Evolutionary conservation across 1,284 basidiomycete genomes (phyloP), one percentile per base, ranked within the genome.

Genomic region (Apiotrichum sp.): DNA sequence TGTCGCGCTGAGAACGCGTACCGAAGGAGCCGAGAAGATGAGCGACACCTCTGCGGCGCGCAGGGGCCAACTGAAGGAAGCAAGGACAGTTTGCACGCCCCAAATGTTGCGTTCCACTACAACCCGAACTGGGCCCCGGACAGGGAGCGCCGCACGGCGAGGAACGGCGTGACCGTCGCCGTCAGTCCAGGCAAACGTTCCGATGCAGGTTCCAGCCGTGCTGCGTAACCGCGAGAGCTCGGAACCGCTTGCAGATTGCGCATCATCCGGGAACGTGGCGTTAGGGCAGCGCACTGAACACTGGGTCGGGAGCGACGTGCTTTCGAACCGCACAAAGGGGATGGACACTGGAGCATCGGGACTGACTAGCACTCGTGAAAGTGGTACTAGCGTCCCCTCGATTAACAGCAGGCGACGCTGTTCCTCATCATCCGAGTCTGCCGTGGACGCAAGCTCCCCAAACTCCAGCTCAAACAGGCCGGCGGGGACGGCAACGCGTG

Each of bases 401-500:
- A 71, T 4, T 6, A 46, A n/a, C 7, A 61, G n/a, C 11, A 54
- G 51, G 10, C 56, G 48, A 35, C 56, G 51, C 4, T 43, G 32
- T 58, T 65, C 65, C 8, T 43, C 32, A 0, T 57, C 47, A 34
- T 16, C 50, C 13, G 39, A 40, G 49, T 42, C 49, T 3, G n/a
- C 22, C 13, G 36, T 11, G 3, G 16, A 7, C 2, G 9, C 11
- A 2, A 13, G 7, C 14, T 38, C 42, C 16, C 50, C 49, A 32
- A 66, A 66, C 43, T 56, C 56, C 52, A 69, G 55, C 47, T 68
- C 66, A 42, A 71, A 71, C 9, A 54, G 44, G 2, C 40, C 47
- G 22, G 49, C 56, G 10, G 51, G 57, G 3, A 57, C 50, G 5
- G 54, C 54, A 29, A 40, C 36, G 6, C 59, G 56, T 6, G 59